Evolutionary conservation across 805 yeast species (phyloP).

Genomic region (Saturnispora galanensis): DNA sequence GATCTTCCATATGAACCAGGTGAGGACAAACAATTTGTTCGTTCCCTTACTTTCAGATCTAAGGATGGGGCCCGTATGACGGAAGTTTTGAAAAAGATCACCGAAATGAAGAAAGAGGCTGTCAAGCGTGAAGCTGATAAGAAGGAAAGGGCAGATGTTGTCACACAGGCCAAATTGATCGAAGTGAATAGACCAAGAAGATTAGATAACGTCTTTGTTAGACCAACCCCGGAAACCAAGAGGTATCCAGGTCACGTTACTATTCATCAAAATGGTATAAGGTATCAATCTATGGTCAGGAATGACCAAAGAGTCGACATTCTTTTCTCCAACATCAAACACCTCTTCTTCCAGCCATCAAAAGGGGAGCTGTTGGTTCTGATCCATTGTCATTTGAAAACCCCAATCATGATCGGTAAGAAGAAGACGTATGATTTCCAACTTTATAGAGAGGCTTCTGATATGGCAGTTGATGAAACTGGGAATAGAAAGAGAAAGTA

Average conservation of each 20-base stretch:
- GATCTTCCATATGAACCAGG: conserved; percentile 89
- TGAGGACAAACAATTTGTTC: conserved; percentile 74
- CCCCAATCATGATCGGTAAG: conserved; percentile 92
- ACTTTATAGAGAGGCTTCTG: conserved; percentile 94
- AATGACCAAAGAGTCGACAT: conserved; percentile 83
- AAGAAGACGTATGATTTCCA: conserved; percentile 92
- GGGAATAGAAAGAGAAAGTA: conserved; percentile 84
- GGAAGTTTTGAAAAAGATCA: conserved; percentile 80
- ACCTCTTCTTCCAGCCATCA: conserved; percentile 90
- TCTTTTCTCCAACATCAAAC: conserved; percentile 82
- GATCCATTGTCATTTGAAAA: conserved; percentile 85
- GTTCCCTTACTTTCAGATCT: conserved; percentile 81
- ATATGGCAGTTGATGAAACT: conserved; percentile 93
- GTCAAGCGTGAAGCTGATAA: conserved; percentile 84
- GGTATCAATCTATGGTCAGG: conserved; percentile 81
- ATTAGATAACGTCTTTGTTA: conserved; percentile 77
- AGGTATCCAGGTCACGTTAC: conserved; percentile 85
- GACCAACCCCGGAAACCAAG: conserved; percentile 97
- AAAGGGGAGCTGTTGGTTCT: conserved; percentile 89
- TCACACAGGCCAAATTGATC: conserved; percentile 78
- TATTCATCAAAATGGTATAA: conserved; percentile 91
- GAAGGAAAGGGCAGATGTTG: conserved; percentile 88
- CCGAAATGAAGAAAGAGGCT: conserved; percentile 85
- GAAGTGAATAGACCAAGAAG: conserved; percentile 82
- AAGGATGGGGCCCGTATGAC: conserved; percentile 85